These are phyloP conservation scores for Diaporthe vexans DNA, from an alignment of 2,329 filamentous ascomycete genomes.

Conservation along the genomic window DNA sequence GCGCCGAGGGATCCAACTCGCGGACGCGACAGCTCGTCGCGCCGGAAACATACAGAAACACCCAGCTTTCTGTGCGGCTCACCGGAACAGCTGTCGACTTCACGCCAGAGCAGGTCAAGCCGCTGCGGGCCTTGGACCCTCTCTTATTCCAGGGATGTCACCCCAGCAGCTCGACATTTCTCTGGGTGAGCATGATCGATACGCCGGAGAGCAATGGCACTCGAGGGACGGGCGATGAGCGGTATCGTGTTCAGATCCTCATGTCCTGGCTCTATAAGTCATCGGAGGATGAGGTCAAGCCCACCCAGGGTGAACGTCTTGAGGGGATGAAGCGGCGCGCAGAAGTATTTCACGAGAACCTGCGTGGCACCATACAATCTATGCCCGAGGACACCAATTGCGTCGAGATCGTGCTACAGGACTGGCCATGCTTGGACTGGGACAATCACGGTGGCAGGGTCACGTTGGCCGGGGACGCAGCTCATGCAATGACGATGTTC, in stretches of 20 bases:
- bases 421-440: slow-evolving; percentile 56
- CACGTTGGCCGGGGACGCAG: slow-evolving; percentile 66
- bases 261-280: slow-evolving; percentile 60
- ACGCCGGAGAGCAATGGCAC: slow-evolving; percentile 50
- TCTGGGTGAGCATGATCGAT: slow-evolving; percentile 63
- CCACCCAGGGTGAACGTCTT: slow-evolving; percentile 50
- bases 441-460: slow-evolving; percentile 58
- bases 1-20: slow-evolving; percentile 58
- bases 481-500: slow-evolving; percentile 71
- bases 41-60: slow-evolving; percentile 50
- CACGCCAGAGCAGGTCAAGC: slow-evolving; percentile 53
- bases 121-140: slow-evolving; percentile 63
- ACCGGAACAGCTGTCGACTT: slow-evolving; percentile 55
- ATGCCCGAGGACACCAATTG: slow-evolving; percentile 58
- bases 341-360: slow-evolving; percentile 52
- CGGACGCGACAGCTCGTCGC: slow-evolving; percentile 52
- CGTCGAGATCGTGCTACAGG: slow-evolving; percentile 47
- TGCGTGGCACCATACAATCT: slow-evolving; percentile 57
- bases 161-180: slow-evolving; percentile 62
- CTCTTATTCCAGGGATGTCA: slow-evolving; percentile 68
- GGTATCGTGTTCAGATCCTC: slow-evolving; percentile 59
- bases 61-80: slow-evolving; percentile 54
- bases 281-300: slow-evolving; percentile 50
- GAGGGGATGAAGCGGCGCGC: slow-evolving; percentile 57
- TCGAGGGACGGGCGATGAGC: slow-evolving; percentile 48